phyloP scores from a whole-genome alignment of 2,329 filamentous ascomycete species.

The Claviceps monticola region DNA sequence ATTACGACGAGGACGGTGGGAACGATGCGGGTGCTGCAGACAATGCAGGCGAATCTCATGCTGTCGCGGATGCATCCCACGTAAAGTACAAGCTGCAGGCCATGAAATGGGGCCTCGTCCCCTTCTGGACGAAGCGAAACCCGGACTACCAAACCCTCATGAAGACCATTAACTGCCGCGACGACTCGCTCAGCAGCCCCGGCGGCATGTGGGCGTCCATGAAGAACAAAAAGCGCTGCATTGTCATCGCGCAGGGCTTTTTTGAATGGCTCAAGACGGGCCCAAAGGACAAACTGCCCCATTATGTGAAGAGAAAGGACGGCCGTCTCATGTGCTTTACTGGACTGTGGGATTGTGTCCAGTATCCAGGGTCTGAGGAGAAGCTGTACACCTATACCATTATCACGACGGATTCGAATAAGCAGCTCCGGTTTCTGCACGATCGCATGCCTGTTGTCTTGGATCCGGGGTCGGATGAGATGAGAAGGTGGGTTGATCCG shows the following conservation, averaged over 20 bases:
- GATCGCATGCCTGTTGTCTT: conserved; percentile 93
- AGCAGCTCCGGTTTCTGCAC: conserved; percentile 74
- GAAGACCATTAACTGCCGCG: conserved; percentile 89
- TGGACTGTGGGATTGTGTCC: conserved; percentile 80
- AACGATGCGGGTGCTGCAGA: neutral
- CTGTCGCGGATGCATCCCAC: too few relatives aligned
- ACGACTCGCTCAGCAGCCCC: conserved; percentile 65
- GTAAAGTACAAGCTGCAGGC: conserved; percentile 69
- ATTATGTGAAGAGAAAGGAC: conserved; percentile 73
- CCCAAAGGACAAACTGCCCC: conserved; percentile 65
- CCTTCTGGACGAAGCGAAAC: conserved; percentile 81
- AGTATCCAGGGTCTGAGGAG: conserved; percentile 45
- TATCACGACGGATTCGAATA: conserved; percentile 79
- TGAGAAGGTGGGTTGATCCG: conserved; percentile 71
- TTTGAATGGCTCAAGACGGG: conserved; percentile 87
- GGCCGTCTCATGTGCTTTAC: conserved; percentile 78
- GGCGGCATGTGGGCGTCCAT: conserved; percentile 84
- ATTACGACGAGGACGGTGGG: neutral
- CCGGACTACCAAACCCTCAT: conserved; percentile 65
- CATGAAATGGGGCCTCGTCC: conserved; percentile 94
- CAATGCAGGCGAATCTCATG: too few relatives aligned
- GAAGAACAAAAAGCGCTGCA: conserved; percentile 78
- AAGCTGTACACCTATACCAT: conserved; percentile 82
- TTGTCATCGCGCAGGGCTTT: conserved; percentile 83
- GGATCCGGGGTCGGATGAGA: conserved; percentile 55